Base-by-base conservation (phyloP, 352 stramenopile species). In the Sclerospora graminicola region DNA sequence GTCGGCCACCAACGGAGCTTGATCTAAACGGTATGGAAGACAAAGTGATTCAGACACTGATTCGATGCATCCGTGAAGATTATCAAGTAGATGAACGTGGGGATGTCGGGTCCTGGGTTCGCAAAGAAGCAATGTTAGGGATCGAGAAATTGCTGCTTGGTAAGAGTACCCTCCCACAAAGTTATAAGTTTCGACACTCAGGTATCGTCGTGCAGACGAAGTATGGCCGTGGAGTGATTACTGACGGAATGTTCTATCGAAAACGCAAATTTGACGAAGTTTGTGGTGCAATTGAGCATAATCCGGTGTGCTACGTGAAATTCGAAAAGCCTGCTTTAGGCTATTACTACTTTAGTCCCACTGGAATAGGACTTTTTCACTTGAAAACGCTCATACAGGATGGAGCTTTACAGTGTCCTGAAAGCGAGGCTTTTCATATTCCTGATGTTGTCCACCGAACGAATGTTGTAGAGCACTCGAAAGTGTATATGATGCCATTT, bases 91-190 rank as follows among this genome's bases (percentile, higher is more conserved):
- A 99, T 66, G 94, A 97, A 64, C 82, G 96, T 31, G 96, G 96
- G 5, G 96, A 99, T 67, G 94, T 99, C 14, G 96, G 96, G 8
- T 98, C 94, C 8, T 99, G 95, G 95, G 94, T 95, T 30, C 78
- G 96, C 28, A 95, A 95, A 51, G 89, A 86, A 52, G 90, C 95
- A 11, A 96, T 99, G 75, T 42, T 90, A 19, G 92, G 81, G 8
- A 61, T 98, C 7, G 72, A 95, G 48, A 60, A 59, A 29, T 44
- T 98, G 10, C 48, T 95, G 26, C 66, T 82, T 15, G 59, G 60
- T 11, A 42, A 69, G 19, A 59, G 27, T 19, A 59, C 49, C 9
- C 41, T 61, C 23, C 46, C 54, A 52, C 35, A 54, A 48, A 54
- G 63, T 45, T 48, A 60, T n/a, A 48, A 68, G 11, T 55, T 66